phyloP scores from a whole-genome alignment of 2,329 filamentous ascomycete genomes.

The Trichothecium sympodiale region DNA sequence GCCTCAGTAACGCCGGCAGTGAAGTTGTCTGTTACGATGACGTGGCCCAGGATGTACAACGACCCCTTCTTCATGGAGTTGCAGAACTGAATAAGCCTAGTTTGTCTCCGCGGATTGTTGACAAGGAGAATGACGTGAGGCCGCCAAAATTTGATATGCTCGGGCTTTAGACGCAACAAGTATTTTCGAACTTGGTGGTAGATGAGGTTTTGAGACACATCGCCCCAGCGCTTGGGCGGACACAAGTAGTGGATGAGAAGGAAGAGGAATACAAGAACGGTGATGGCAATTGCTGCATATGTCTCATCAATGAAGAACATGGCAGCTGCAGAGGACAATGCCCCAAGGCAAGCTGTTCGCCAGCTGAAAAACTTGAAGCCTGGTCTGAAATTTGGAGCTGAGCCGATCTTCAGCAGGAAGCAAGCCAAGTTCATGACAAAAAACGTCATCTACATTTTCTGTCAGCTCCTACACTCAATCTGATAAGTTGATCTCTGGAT shows the following conservation, averaged over 20 bases:
- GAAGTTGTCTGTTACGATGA: conserved; percentile 80
- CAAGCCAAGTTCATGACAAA: conserved; percentile 81
- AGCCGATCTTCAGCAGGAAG: conserved; percentile 76
- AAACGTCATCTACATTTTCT: conserved; percentile 59
- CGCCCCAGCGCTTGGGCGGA: conserved; percentile 80
- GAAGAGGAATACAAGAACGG: conserved; percentile 65
- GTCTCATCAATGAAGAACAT: conserved; percentile 88
- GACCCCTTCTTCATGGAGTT: conserved; percentile 85
- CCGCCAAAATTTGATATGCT: conserved; percentile 90
- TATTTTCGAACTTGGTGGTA: conserved; percentile 83
- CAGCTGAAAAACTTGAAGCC: conserved; percentile 85
- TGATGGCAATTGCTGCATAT: conserved; percentile 67
- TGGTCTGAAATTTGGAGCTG: conserved; percentile 79
- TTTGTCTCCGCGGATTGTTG: conserved; percentile 72
- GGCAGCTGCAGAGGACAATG: conserved; percentile 62
- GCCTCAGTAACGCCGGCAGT: conserved; percentile 68
- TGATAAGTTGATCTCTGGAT: background rate
- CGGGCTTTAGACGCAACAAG: conserved; percentile 67
- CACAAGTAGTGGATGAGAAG: conserved; percentile 76
- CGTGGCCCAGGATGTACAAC: conserved; percentile 75
- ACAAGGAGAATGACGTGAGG: conserved; percentile 78
- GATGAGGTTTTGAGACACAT: conserved; percentile 81
- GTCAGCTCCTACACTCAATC: conserved; percentile 5
- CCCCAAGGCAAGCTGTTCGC: conserved; percentile 67
- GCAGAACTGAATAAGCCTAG: conserved; percentile 79